Percentiles rank a stretch among this genome's conserved stretches.
Conservation (phyloP, 495 filamentous ascomycete species). For the Aspergillus egyptiacus region DNA sequence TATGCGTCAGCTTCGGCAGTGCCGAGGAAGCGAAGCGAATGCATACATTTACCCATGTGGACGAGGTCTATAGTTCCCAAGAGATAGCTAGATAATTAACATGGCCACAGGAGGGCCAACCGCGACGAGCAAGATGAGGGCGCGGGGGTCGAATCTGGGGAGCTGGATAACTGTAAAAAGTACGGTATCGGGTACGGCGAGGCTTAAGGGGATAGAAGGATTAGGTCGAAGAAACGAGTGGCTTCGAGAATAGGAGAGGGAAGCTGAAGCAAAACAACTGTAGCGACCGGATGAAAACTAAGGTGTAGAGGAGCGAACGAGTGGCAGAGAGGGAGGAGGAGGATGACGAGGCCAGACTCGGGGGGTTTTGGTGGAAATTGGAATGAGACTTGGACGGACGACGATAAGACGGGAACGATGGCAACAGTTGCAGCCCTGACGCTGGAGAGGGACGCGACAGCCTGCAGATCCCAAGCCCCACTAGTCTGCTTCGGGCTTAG, state of each 20-base stretch:
- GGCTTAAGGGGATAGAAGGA: background rate
- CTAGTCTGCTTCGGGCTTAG: constrained; percentile 9
- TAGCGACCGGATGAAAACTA: background rate
- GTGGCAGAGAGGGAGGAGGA: constrained; percentile 1
- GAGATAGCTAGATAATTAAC: constrained; percentile 22
- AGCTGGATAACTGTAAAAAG: background rate
- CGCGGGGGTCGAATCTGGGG: constrained; percentile 3
- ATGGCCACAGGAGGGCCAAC: constrained; percentile 23
- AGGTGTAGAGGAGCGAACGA: background rate
- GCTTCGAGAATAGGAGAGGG: background rate
- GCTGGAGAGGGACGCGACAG: constrained; percentile 14
- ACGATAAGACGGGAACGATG: constrained; percentile 23
- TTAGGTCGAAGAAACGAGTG: constrained; percentile 8
- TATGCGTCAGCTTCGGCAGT: constrained; percentile 4
- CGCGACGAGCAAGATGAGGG: background rate
- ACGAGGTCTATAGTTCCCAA: constrained; percentile 8
- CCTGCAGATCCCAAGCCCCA: constrained; percentile 8
- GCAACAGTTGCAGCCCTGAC: constrained; percentile 13
- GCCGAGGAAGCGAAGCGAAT: background rate
- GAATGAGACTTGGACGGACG: constrained; percentile 1
- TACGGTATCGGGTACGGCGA: background rate
- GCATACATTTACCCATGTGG: constrained; percentile 49
- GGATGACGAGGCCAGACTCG: constrained; percentile 6
- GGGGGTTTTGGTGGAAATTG: constrained; percentile 7
- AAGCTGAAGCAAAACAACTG: background rate